Conservation (phyloP, 2,329 filamentous ascomycete species). For the Pseudocercospora ulei region DNA sequence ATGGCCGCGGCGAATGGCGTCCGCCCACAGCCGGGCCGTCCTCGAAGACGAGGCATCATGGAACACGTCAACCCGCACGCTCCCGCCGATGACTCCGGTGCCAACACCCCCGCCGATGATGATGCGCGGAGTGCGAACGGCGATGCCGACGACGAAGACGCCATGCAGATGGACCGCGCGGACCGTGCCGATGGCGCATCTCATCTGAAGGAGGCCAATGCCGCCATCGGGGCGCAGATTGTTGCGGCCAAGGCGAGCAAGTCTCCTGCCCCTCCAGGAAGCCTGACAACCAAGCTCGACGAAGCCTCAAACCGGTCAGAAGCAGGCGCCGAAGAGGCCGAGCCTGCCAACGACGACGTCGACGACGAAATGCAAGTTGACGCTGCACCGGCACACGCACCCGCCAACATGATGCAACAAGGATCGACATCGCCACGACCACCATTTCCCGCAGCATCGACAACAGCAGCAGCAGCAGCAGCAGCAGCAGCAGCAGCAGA, state of each 20-base stretch:
- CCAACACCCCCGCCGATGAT: conserved; percentile 35
- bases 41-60: conserved; percentile 50
- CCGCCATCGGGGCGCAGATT: conserved; percentile 23
- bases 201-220: conserved; percentile 21
- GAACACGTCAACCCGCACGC: conserved; percentile 51
- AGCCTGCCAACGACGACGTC: conserved; percentile 34
- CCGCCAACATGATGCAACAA: conserved; percentile 27
- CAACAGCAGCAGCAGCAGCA: conserved; percentile 10
- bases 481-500: conserved; percentile 6
- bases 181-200: conserved; percentile 27
- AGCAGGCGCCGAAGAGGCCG: conserved; percentile 17
- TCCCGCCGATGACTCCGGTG: conserved; percentile 45
- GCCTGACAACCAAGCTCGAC: conserved; percentile 13
- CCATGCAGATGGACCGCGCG: conserved; percentile 26
- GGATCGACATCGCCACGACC: conserved; percentile 19
- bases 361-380: conserved; percentile 32
- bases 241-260: conserved; percentile 26
- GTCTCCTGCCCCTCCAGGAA: conserved; percentile 13
- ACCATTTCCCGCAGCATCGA: too few relatives aligned
- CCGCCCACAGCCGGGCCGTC: conserved; percentile 42
- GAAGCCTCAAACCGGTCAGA: conserved; percentile 18
- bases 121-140: conserved; percentile 30
- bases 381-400: conserved; percentile 30
- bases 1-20: conserved; percentile 64
- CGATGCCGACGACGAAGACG: conserved; percentile 22